Evolutionary conservation across 345 rosid genomes (phyloP), one percentile per base, ranked within the genome.

Genomic region (Salix arbutifolia): DNA sequence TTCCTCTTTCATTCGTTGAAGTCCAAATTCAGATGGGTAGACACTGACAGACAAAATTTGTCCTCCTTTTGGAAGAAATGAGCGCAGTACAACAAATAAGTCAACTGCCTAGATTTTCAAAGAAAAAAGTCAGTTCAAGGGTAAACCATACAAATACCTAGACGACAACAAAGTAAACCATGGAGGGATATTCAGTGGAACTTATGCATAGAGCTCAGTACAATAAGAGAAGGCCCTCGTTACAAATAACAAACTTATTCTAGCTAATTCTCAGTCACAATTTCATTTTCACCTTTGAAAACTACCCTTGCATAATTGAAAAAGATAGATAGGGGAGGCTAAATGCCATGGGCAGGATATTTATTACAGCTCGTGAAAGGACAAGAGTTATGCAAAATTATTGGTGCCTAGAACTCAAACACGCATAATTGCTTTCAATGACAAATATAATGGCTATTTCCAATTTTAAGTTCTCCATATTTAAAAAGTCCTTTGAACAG

Each of bases 21-120:
- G 87, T 48, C 99, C 98, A 70, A 96, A 92, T 53, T 96, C 99
- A 8, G 98, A 85, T 23, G 99, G 99, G 85, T 96, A 92, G 74
- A 96, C 90, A 3, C 93, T 67, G 48, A 96, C 95, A 1, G 95
- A 92, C 78, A 87, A 42, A 77, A 92, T 84, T 18, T 83, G 88
- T 46, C 98, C 99, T 71, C 83, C 94, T 85, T 89, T 92, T 14
- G 97, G 97, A 11, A 93, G 90, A 82, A 91, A 93, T 12, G 97
- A 93, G 74, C 87, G 85, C 79, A 93, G 73, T 67, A 93, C 82
- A 12, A 90, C 94, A 85, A 78, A 93, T 88, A 96, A 82, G 85
- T 96, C 99, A 76, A 83, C 88, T 17, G 97, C 98, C 99, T 96
- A 61, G 35, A 82, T 52, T 77, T 40, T 67, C 62, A 40, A 73